Base-by-base conservation (phyloP, 805 yeast genomes). In the Metschnikowia lachancei region DNA sequence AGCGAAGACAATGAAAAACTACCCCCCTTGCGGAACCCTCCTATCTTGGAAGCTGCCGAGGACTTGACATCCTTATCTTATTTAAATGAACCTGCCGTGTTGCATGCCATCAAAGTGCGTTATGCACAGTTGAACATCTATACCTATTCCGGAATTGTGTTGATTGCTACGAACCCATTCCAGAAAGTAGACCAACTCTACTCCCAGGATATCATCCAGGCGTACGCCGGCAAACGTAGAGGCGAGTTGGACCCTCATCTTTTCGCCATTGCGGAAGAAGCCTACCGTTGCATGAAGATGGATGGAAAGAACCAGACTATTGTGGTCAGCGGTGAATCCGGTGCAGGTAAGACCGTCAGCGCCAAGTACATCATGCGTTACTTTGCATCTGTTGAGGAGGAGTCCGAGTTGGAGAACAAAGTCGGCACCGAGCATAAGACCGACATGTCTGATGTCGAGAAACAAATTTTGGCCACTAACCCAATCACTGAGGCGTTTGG, bases 401-500 rank as follows among this genome's bases (percentile, higher is more conserved):
- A 66, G 5, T 56, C 60, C 6, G 69, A 63, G 39, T 52, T 60
- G 29, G 74, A 49, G 60, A 63, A 56, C 39, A 63, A 61, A 37
- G 53, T 62, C 30, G 70, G 69, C 37, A 62, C 64, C 43, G 67
- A 69, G 51, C 67, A 70, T 55, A 67, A 64, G 49, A 54, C 74
- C 31, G 92, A 88, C 55, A 85, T 92, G 85, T 85, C 95, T 26
- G 86, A 85, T 51, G 92, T 92, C 22, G 99, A 92, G 69, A 86
- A 87, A 62, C 96, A 88, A 69, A 92, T 92, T 47, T 77, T 92
- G 60, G 98, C 99, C 12, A 94, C 98, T 0, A 92, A 92, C 63
- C 98, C 98, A 2, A 85, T 94, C 58, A 86, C 94, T 85, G 99
- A 94, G 70, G 94, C 98, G 0, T 94, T 94, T 67, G 99, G 99